Evolutionary conservation across 148 eudicot genomes (phyloP), one percentile per base, ranked within the genome.

Genomic region (Vaccinium myrtillus): DNA sequence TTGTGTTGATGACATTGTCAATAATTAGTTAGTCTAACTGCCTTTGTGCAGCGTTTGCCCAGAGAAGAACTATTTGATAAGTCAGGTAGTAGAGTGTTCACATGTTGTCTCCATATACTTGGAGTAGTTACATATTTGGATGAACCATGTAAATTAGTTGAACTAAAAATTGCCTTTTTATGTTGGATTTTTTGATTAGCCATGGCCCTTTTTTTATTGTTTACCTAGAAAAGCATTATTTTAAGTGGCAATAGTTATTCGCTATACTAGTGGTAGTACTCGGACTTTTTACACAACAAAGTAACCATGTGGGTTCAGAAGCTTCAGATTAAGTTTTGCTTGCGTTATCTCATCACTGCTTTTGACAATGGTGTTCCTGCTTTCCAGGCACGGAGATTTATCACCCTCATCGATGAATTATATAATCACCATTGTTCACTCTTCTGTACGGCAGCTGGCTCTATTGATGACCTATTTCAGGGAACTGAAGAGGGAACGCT

Each of bases 401-500:
- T 96, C 85, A 96, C 98, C 80, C 95, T 96, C 27, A 56, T 96
- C 43, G 99, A 96, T 88, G 99, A 96, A 88, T 46, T 96, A 80
- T 96, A 96, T 94, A 96, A 96, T 85, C 94, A 92, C 85, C 98
- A 96, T 78, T 96, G 99, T 76, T 86, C 96, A 79, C 90, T 96
- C 80, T 88, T 89, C 80, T 96, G 94, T 87, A 87, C 94, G 58
- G 98, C 99, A 48, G 93, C 94, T 83, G 86, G 93, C 86, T 93
- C 99, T 50, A 87, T 96, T 80, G 99, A 96, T 65, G 97, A 96
- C 75, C 92, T 96, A 69, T 96, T 96, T 89, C 97, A 93, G 87
- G 99, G 99, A 90, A 96, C 97, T 32, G 98, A 92, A 87, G 99
- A 96, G 85, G 99, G 99, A 83, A 89, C 92, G 53, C 90, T 96